Evolutionary conservation across 2,329 filamentous ascomycete species (phyloP).

Genomic region (Diaporthe nobilis): DNA sequence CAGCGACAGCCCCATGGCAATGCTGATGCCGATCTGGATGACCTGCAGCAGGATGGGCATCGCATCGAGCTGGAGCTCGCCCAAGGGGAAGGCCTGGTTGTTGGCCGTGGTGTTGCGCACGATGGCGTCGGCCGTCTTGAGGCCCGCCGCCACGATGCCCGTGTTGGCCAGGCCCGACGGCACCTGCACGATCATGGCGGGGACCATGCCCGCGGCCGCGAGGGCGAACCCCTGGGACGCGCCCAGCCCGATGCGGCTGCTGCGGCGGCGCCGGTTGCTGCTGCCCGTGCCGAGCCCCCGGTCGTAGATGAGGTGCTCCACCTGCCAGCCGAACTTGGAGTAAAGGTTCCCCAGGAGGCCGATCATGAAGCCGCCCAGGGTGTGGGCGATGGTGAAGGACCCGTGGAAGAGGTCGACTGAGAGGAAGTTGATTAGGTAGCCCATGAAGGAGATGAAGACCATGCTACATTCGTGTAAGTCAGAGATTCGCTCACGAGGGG

Average conservation of each 20-base stretch:
- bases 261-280: neutral
- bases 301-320: conserved; percentile 17
- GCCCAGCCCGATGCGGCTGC: conserved; percentile 18
- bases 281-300: neutral
- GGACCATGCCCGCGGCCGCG: conserved; percentile 16
- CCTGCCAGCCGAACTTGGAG: conserved; percentile 25
- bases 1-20: conserved; percentile 20
- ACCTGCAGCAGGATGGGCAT: conserved; percentile 29
- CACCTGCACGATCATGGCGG: conserved; percentile 25
- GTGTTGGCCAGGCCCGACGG: conserved; percentile 20
- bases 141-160: conserved; percentile 18
- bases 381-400: conserved; percentile 15
- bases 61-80: conserved; percentile 23
- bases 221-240: conserved; percentile 22
- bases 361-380: conserved; percentile 17
- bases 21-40: conserved; percentile 27
- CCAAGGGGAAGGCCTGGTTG: conserved; percentile 15
- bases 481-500: neutral
- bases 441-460: conserved; percentile 27
- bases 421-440: conserved; percentile 23
- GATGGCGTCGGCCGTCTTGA: conserved; percentile 24
- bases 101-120: conserved; percentile 28
- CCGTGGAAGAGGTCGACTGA: conserved; percentile 24
- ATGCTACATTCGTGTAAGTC: neutral
- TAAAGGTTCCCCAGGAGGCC: conserved; percentile 13